phyloP scores from a whole-genome alignment of 257 asterid species.

The Petunia secreta region DNA sequence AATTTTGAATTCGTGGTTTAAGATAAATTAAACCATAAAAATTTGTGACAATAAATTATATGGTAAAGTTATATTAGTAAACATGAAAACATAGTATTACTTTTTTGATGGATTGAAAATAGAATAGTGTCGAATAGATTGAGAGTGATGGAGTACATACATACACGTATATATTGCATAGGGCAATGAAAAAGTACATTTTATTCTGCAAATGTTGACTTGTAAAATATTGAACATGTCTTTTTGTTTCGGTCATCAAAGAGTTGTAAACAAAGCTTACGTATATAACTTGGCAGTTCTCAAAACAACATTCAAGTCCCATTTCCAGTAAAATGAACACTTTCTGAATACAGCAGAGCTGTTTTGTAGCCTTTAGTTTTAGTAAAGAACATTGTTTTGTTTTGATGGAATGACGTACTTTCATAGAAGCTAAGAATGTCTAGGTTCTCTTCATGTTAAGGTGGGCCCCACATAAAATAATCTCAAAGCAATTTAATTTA shows the following conservation, averaged over 20 bases:
- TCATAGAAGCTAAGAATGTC: slow-evolving; percentile 10
- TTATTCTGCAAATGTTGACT: not conserved
- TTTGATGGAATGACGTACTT: not conserved
- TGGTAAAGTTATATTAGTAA: too few species aligned
- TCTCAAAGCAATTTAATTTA: not conserved
- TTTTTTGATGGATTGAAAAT: too few species aligned
- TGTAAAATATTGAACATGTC: not conserved
- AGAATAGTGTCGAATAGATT: too few species aligned
- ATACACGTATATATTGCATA: too few species aligned
- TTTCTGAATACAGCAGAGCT: not conserved
- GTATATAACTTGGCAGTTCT: not conserved
- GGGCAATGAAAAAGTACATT: too few species aligned
- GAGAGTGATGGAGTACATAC: too few species aligned
- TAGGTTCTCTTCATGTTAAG: slow-evolving; percentile 32
- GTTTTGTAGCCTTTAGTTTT: slow-evolving; percentile 5
- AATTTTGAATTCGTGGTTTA: too few species aligned
- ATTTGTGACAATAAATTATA: too few species aligned
- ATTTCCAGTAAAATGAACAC: not conserved
- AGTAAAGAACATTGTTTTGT: not conserved
- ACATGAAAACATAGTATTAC: too few species aligned
- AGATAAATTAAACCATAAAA: too few species aligned
- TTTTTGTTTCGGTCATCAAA: slow-evolving; percentile 5
- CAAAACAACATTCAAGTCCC: not conserved
- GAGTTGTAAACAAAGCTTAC: not conserved
- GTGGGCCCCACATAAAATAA: not conserved